phyloP scores from a whole-genome alignment of 2,329 filamentous ascomycete species.

The Ascocoryne sarcoides region DNA sequence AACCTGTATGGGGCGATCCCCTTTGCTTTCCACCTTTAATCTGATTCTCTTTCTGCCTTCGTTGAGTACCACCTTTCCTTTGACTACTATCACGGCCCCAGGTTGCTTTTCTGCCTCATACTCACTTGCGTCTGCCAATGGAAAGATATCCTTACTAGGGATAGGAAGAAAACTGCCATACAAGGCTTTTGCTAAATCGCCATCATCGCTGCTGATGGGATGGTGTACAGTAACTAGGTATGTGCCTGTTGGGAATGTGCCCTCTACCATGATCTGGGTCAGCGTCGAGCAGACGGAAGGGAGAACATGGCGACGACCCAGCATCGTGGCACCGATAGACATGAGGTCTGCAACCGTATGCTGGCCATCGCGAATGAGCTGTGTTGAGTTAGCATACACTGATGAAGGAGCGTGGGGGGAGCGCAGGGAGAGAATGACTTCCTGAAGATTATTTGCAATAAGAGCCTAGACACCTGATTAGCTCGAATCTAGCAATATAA shows the following conservation, averaged over 20 bases:
- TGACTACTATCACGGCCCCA: slow-evolving; percentile 66
- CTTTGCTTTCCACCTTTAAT: slow-evolving; percentile 73
- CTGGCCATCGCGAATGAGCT: slow-evolving; percentile 91
- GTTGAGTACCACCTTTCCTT: slow-evolving; percentile 60
- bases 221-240: slow-evolving; percentile 93
- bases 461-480: slow-evolving; percentile 46
- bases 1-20: slow-evolving; percentile 85
- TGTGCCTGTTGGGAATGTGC: slow-evolving; percentile 82
- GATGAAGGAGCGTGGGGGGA: not conserved
- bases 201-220: slow-evolving; percentile 78
- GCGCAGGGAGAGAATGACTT: slow-evolving; percentile 39
- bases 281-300: slow-evolving; percentile 74
- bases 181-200: slow-evolving; percentile 74
- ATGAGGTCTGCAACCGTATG: slow-evolving; percentile 91
- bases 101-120: slow-evolving; percentile 64
- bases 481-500: not conserved
- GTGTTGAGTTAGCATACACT: slow-evolving; percentile 10
- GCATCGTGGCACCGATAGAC: slow-evolving; percentile 82
- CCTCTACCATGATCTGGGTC: slow-evolving; percentile 83
- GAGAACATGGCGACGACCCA: slow-evolving; percentile 84
- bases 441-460: slow-evolving; percentile 83
- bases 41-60: slow-evolving; percentile 63
- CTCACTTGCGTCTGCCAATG: slow-evolving; percentile 51
- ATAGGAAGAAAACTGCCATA: slow-evolving; percentile 88
- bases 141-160: slow-evolving; percentile 60